phyloP scores from a whole-genome alignment of 176 grass and related monocot species.

The Bothriochloa decipiens region DNA sequence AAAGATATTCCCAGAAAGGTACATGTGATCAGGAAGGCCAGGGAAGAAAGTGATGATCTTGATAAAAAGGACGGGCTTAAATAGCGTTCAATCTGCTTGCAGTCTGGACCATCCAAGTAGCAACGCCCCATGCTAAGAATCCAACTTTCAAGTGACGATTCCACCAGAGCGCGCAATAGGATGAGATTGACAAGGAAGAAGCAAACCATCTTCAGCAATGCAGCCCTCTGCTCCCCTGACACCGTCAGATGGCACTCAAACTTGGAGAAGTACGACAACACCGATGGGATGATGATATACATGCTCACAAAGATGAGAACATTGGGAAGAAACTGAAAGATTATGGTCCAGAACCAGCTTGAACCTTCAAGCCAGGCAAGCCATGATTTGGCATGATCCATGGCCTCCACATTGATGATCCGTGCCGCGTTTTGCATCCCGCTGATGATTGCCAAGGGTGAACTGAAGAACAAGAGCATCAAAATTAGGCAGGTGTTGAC shows the following conservation, averaged over 20 bases:
- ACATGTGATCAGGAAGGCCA: conserved; percentile 90
- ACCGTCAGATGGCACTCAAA: conserved; percentile 96
- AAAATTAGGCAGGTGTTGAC: conserved; percentile 93
- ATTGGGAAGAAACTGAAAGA: conserved; percentile 94
- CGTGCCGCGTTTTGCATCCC: conserved; percentile 87
- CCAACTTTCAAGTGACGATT: conserved; percentile 90
- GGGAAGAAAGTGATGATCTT: conserved; percentile 90
- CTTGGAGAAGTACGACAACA: conserved; percentile 89
- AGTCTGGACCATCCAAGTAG: conserved; percentile 83
- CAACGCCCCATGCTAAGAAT: conserved; percentile 90
- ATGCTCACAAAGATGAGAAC: conserved; percentile 95
- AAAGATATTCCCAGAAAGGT: conserved; percentile 98
- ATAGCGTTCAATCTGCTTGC: conserved; percentile 90
- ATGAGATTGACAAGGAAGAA: conserved; percentile 99
- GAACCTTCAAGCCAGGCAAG: conserved; percentile 86
- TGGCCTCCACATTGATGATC: conserved; percentile 96
- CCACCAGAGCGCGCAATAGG: conserved; percentile 80
- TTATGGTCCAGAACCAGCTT: conserved; percentile 92
- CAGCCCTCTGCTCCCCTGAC: conserved; percentile 95
- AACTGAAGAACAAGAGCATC: conserved; percentile 96
- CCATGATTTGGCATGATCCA: conserved; percentile 95
- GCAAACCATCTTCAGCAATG: conserved; percentile 98
- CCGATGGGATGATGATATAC: conserved; percentile 97
- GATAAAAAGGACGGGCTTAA: conserved; percentile 97
- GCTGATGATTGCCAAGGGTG: conserved; percentile 82